Conservation (phyloP, 2,329 filamentous ascomycete genomes). For the Pseudofabraea citricarpa region DNA sequence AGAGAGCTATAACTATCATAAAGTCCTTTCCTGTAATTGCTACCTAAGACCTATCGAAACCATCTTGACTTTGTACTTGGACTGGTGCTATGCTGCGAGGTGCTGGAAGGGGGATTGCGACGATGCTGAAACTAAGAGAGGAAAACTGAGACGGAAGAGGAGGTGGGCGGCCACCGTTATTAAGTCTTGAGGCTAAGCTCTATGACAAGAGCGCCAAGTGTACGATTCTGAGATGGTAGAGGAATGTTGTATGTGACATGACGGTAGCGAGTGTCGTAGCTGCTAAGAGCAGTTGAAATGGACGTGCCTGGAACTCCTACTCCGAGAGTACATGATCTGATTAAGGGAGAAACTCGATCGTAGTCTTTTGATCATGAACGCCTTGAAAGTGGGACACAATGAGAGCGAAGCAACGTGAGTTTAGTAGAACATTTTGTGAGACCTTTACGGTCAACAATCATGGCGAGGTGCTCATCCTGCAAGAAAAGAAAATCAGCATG, state of each 20-base stretch:
- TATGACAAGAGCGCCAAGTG: constrained; percentile 5
- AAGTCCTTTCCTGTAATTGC: constrained; percentile 21
- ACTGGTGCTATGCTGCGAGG: not conserved
- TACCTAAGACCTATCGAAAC: constrained; percentile 11
- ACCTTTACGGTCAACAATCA: constrained; percentile 5
- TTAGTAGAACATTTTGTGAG: not conserved
- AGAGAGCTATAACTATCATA: constrained; percentile 24
- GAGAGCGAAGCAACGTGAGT: constrained; percentile 2
- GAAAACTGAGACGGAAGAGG: not conserved
- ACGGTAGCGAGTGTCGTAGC: constrained; percentile 19
- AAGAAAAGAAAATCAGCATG: constrained; percentile 12
- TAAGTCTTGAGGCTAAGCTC: constrained; percentile 1
- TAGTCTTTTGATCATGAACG: constrained; percentile 18
- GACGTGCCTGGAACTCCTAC: constrained; percentile 13
- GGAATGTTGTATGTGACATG: constrained; percentile 21
- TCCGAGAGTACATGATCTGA: constrained; percentile 17
- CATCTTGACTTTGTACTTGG: too few species aligned
- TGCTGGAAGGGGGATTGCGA: not conserved
- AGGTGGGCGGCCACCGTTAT: not conserved
- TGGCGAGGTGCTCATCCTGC: constrained; percentile 22
- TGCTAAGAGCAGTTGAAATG: constrained; percentile 19
- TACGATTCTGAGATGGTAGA: constrained; percentile 1
- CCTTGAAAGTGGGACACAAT: constrained; percentile 8
- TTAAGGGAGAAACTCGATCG: constrained; percentile 19
- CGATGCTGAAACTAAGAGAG: not conserved